These are phyloP conservation scores for Amylocystis lapponica DNA, from an alignment of 768 basidiomycete genomes.

Conservation along the genomic window DNA sequence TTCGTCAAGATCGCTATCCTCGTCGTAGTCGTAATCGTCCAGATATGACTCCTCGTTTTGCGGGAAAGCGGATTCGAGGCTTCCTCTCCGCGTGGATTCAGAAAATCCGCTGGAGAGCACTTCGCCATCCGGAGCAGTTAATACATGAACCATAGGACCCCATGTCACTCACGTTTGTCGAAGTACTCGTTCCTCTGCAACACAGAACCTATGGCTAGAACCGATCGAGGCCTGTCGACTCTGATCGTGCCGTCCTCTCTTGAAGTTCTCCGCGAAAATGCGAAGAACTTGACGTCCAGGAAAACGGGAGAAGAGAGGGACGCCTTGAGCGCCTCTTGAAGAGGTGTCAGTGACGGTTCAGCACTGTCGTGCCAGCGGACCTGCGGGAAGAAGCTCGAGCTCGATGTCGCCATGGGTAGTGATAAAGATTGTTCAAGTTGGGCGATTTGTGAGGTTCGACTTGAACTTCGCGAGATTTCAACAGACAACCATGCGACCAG, in stretches of 20 bases:
- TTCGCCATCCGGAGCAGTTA: neutral
- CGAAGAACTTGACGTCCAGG: constrained; percentile 9
- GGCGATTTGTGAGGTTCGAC: too few species aligned
- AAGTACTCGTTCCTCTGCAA: constrained; percentile 9
- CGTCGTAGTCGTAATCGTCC: constrained; percentile 17
- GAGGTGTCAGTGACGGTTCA: neutral
- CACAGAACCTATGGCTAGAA: constrained; percentile 9
- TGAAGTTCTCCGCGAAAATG: constrained; percentile 7
- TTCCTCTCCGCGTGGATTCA: constrained; percentile 3
- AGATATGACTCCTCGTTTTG: neutral
- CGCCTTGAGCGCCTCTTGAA: constrained; percentile 1
- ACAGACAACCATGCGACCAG: too few species aligned
- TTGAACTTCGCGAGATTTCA: too few species aligned
- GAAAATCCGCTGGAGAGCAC: constrained; percentile 15
- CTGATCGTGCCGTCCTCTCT: neutral
- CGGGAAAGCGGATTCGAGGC: constrained; percentile 5
- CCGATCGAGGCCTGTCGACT: constrained; percentile 5
- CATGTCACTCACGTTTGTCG: constrained; percentile 6
- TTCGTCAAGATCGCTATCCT: constrained; percentile 20
- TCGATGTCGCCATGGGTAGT: too few species aligned
- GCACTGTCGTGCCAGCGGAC: too few species aligned
- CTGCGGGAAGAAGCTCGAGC: too few species aligned
- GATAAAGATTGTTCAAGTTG: too few species aligned
- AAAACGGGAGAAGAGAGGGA: constrained; percentile 1
- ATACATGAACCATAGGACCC: neutral